Conservation (phyloP, 1,284 basidiomycete species). For the Rhodotorula glutinis region DNA sequence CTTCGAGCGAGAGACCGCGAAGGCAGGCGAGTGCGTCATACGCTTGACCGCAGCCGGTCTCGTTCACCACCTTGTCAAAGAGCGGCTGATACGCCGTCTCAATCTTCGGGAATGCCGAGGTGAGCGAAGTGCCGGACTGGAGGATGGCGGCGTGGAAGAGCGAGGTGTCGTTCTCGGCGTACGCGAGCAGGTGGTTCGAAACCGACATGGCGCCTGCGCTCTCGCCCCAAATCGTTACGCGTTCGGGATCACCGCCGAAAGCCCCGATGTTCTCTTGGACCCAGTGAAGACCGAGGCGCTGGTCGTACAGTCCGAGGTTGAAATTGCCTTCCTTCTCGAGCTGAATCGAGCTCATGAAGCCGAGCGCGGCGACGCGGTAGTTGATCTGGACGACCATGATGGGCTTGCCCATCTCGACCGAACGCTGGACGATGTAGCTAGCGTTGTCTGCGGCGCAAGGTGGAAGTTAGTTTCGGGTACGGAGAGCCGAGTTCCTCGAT, state of each 20-base stretch:
- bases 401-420: slow-evolving; percentile 35
- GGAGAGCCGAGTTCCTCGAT: background rate
- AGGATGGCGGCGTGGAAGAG: slow-evolving; percentile 50
- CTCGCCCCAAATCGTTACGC: slow-evolving; percentile 50
- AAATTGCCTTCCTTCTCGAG: slow-evolving; percentile 14
- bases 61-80: slow-evolving; percentile 43
- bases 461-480: background rate
- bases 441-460: slow-evolving; percentile 43
- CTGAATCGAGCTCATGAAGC: slow-evolving; percentile 57
- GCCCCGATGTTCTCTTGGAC: slow-evolving; percentile 60
- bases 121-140: slow-evolving; percentile 45
- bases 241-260: slow-evolving; percentile 57
- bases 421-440: slow-evolving; percentile 25
- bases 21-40: slow-evolving; percentile 45
- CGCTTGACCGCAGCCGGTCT: slow-evolving; percentile 24
- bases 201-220: slow-evolving; percentile 37
- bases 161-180: slow-evolving; percentile 11
- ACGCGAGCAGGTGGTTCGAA: slow-evolving; percentile 24
- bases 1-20: slow-evolving; percentile 39
- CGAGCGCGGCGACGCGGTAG: slow-evolving; percentile 53
- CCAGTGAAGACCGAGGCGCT: slow-evolving; percentile 29
- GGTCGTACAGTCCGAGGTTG: slow-evolving; percentile 29
- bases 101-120: background rate
- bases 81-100: slow-evolving; percentile 24
- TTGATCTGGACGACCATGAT: slow-evolving; percentile 44